phyloP scores from a whole-genome alignment of 352 stramenopile genomes.

The Albugo laibachii region DNA sequence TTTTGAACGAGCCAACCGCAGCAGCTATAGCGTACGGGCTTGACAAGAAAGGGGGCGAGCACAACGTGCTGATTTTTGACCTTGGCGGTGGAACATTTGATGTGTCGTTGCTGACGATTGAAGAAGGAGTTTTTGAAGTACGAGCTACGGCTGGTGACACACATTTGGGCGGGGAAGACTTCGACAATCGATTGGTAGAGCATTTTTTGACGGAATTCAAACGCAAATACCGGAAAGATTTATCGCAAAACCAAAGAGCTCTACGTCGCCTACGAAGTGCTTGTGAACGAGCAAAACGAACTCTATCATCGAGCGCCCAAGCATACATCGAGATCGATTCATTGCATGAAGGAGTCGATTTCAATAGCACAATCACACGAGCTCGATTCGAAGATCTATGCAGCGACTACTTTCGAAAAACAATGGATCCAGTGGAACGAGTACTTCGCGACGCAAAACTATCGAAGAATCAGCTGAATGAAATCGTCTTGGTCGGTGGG shows the following conservation, averaged over 20 bases:
- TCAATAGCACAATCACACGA: constrained; percentile 85
- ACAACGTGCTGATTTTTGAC: constrained; percentile 94
- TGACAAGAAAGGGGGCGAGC: constrained; percentile 87
- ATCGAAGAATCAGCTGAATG: constrained; percentile 59
- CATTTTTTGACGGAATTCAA: constrained; percentile 89
- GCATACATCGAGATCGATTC: constrained; percentile 90
- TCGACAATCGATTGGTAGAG: constrained; percentile 89
- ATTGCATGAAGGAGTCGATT: constrained; percentile 84
- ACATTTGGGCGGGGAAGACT: constrained; percentile 85
- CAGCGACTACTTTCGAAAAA: constrained; percentile 83
- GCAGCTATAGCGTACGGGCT: constrained; percentile 89
- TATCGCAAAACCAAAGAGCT: constrained; percentile 74
- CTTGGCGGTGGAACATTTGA: constrained; percentile 91
- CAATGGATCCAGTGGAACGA: constrained; percentile 74
- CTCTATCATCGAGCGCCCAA: constrained; percentile 82
- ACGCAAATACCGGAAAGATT: constrained; percentile 75
- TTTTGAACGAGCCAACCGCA: constrained; percentile 90
- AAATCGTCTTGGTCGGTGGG: constrained; percentile 68
- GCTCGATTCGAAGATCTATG: constrained; percentile 82
- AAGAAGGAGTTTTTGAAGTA: constrained; percentile 93
- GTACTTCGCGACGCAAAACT: constrained; percentile 79
- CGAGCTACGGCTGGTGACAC: constrained; percentile 90
- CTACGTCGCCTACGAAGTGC: constrained; percentile 81
- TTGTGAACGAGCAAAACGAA: constrained; percentile 89
- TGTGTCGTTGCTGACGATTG: constrained; percentile 85